Percentiles rank a stretch among this genome's conserved stretches.
Evolutionary conservation across 768 basidiomycete genomes (phyloP).

Genomic region (Podaxis sp.): DNA sequence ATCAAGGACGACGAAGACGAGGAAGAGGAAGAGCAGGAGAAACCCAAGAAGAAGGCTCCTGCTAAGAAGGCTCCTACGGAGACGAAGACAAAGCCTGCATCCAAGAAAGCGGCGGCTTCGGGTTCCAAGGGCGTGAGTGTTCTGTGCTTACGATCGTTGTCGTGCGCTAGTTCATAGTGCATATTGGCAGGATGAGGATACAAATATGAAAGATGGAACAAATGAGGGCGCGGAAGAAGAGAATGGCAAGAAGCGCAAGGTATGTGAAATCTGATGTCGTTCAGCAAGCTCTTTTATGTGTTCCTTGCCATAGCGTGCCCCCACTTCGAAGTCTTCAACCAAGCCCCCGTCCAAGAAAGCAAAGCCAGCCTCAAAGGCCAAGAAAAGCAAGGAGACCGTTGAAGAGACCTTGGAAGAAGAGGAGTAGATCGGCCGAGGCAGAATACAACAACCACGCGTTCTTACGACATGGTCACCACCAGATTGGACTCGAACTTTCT

Average conservation of each 20-base stretch:
- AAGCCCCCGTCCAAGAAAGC: conserved; percentile 50
- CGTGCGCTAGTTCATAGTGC: conserved; percentile 4
- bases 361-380: conserved; percentile 38
- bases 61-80: conserved; percentile 36
- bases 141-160: not conserved
- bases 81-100: conserved; percentile 19
- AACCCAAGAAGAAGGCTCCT: conserved; percentile 44
- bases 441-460: not conserved
- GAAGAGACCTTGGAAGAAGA: conserved; percentile 44
- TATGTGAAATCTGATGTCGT: conserved; percentile 22
- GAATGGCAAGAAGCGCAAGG: conserved; percentile 71
- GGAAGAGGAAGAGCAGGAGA: conserved; percentile 38
- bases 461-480: not conserved
- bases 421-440: conserved; percentile 10
- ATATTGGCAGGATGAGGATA: conserved; percentile 33
- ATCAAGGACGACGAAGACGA: conserved; percentile 37
- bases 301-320: conserved; percentile 23
- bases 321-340: conserved; percentile 36
- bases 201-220: conserved; percentile 37
- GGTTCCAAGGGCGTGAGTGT: conserved; percentile 2
- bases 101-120: conserved; percentile 23
- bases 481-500: not conserved
- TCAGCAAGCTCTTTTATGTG: not conserved
- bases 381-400: conserved; percentile 49
- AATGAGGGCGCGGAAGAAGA: conserved; percentile 44